Percentiles rank a stretch among this genome's conserved stretches.
These are phyloP conservation scores for Alternaria burnsii DNA, from an alignment of 2,329 filamentous ascomycete species.

Conservation along the genomic window DNA sequence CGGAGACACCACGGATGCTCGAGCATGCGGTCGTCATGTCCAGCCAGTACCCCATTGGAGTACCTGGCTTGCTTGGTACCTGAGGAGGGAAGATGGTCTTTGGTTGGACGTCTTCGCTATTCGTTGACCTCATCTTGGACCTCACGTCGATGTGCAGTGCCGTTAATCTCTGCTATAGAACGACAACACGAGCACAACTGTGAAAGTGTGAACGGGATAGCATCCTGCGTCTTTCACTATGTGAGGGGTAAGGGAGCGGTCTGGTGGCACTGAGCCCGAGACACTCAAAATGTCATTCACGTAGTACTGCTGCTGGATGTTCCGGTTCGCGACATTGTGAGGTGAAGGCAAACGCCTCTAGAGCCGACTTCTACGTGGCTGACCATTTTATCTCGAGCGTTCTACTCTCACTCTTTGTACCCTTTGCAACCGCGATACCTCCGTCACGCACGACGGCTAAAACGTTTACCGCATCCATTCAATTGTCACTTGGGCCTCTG, in stretches of 20 bases:
- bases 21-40: too few species aligned
- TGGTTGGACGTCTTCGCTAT: accelerated
- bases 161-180: too few species aligned
- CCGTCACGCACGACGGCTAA: too few species aligned
- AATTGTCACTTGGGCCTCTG: not conserved
- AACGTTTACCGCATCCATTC: not conserved
- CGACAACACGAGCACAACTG: too few species aligned
- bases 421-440: not conserved
- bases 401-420: not conserved
- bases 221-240: not conserved
- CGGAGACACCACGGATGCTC: too few species aligned
- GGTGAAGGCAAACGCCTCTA: not conserved
- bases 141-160: not conserved
- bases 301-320: not conserved
- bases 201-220: accelerated
- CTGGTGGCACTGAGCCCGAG: not conserved
- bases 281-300: too few species aligned
- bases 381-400: not conserved
- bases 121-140: not conserved
- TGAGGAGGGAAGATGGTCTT: not conserved
- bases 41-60: not conserved
- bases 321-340: not conserved
- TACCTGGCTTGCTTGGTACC: not conserved
- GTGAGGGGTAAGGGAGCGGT: not conserved
- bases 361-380: not conserved